Evolutionary conservation across 352 stramenopile genomes (phyloP), one percentile per base, ranked within the genome.

Genomic region (Globisporangium cederbergense): DNA sequence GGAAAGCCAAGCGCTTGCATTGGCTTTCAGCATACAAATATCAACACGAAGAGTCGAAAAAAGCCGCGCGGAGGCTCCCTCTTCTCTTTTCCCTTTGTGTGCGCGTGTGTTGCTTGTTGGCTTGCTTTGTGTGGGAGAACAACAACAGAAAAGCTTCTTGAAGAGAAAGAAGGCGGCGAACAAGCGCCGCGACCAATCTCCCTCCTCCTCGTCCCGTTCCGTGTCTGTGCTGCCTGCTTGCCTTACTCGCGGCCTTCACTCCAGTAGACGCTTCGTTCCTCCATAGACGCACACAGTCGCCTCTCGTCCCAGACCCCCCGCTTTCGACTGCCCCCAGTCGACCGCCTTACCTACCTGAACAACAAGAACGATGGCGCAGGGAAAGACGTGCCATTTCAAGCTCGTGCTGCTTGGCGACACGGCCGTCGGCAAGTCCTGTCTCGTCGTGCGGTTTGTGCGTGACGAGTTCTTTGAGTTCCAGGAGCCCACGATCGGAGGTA

Each of bases 381-480:
- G 80, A 68, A 90, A 89, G 64, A 94, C 87, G 51, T 95, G 84
- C 64, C 97, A 99, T 85, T 99, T 99, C 76, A 99, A 99, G 84
- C 85, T 99, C 9, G 98, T 99, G 43, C 88, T 99, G 55, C 88
- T 99, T 4, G 98, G 98, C 54, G 97, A 99, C 77, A 99, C 97
- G 42, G 97, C 96, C 47, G 98, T 99, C 22, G 98, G 98, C 54
- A 99, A 99, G 75, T 99, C 97, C 4, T 99, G 97, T 86, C 85
- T 99, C 7, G 98, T 99, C 56, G 97, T 99, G 61, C 86, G 98
- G 61, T 99, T 99, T 72, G 97, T 99, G 28, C 82, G 97, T 64
- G 97, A 99, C 79, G 97, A 99, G 75, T 99, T 99, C 80, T 99
- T 99, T 73, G 97, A 99, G 81, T 99, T 99, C 74, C 97, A 99